phyloP scores from a whole-genome alignment of 352 stramenopile genomes.

The Phytophthora chlamydospora region DNA sequence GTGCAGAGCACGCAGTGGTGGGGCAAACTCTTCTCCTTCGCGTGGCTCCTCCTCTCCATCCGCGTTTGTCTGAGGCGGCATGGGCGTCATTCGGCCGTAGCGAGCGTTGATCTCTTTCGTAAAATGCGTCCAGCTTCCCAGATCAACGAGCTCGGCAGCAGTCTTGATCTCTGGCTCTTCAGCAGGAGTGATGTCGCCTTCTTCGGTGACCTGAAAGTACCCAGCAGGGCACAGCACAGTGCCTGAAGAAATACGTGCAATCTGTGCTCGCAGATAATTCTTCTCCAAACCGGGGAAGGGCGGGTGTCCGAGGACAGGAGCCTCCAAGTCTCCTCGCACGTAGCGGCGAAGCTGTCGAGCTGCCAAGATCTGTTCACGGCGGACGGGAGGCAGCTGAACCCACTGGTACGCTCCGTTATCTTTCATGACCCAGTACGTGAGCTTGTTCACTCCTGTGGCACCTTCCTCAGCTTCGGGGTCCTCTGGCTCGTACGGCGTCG shows the following conservation, averaged over 20 bases:
- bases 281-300: slow-evolving; percentile 89
- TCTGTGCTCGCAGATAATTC: slow-evolving; percentile 89
- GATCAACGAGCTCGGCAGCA: slow-evolving; percentile 68
- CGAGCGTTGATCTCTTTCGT: slow-evolving; percentile 86
- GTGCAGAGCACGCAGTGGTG: slow-evolving; percentile 58
- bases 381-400: slow-evolving; percentile 82
- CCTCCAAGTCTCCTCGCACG: slow-evolving; percentile 85
- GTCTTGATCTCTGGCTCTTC: slow-evolving; percentile 80
- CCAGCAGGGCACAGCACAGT: slow-evolving; percentile 85
- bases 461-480: slow-evolving; percentile 78
- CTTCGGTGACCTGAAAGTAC: slow-evolving; percentile 83
- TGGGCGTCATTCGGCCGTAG: slow-evolving; percentile 72
- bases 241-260: slow-evolving; percentile 86
- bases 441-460: slow-evolving; percentile 79
- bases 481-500: slow-evolving; percentile 54
- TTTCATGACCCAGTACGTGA: slow-evolving; percentile 91
- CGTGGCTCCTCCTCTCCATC: slow-evolving; percentile 77
- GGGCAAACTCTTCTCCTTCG: slow-evolving; percentile 68
- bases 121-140: slow-evolving; percentile 89
- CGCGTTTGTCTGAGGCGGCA: slow-evolving; percentile 75
- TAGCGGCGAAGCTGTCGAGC: slow-evolving; percentile 82
- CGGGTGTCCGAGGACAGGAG: slow-evolving; percentile 77
- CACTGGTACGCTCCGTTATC: slow-evolving; percentile 83
- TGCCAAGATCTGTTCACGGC: slow-evolving; percentile 75
- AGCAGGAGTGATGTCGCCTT: slow-evolving; percentile 70